Conservation (phyloP, 176 grass and related monocot species). For the Puccinellia tenuiflora region DNA sequence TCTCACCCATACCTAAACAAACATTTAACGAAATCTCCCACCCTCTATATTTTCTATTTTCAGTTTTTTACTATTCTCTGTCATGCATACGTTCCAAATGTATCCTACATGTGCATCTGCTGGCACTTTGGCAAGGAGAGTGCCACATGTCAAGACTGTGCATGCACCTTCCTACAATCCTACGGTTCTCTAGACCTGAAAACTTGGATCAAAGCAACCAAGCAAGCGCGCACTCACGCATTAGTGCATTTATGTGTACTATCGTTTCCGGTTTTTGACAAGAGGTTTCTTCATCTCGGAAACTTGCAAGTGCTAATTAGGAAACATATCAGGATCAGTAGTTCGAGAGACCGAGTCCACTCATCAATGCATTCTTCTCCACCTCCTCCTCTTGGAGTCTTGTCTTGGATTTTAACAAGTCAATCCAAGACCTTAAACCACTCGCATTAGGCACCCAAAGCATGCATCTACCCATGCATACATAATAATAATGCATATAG, state of each 20-base stretch:
- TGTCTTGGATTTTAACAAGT: conserved; percentile 26
- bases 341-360: conserved; percentile 13
- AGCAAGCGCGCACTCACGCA: background rate
- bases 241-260: background rate
- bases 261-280: background rate
- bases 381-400: background rate
- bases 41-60: background rate
- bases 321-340: conserved; percentile 28
- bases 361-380: background rate
- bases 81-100: background rate
- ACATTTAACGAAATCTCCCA: background rate
- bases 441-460: conserved; percentile 24
- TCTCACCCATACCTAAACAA: background rate
- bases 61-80: too few species aligned
- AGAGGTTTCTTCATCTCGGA: conserved; percentile 5
- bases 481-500: background rate
- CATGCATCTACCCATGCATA: conserved; percentile 3
- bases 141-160: background rate
- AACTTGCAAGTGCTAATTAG: conserved; percentile 9
- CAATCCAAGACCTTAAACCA: conserved; percentile 38
- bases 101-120: background rate
- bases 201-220: background rate
- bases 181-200: background rate
- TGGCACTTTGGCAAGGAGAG: background rate
- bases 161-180: background rate